Evolutionary conservation across 2,329 filamentous ascomycete genomes (phyloP).

Genomic region (Penicillium digitatum): DNA sequence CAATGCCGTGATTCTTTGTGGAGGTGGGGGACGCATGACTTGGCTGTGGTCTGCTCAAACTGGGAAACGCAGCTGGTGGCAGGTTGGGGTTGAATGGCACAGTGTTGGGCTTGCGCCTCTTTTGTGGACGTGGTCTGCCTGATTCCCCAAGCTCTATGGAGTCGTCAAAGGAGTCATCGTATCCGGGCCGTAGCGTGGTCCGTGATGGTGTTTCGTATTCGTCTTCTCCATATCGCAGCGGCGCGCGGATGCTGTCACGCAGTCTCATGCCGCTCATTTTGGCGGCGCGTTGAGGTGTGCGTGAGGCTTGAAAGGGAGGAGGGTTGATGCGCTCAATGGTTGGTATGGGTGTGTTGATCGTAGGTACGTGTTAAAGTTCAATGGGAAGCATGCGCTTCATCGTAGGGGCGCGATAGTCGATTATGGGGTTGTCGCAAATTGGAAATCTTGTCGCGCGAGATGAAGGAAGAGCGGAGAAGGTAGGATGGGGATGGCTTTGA

Average conservation of each 20-base stretch:
- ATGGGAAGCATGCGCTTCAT: not conserved
- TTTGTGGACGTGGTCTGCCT: not conserved
- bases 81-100: conserved; percentile 36
- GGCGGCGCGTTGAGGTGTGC: not conserved
- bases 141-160: not conserved
- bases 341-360: not conserved
- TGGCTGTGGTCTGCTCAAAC: conserved; percentile 24
- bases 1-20: not conserved
- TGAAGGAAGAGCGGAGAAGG: not conserved
- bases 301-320: not conserved
- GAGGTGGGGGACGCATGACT: not conserved
- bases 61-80: conserved; percentile 44
- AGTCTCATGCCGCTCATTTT: conserved; percentile 30
- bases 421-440: not conserved
- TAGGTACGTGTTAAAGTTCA: not conserved
- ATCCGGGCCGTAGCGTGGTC: not conserved
- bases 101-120: not conserved
- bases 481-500: not conserved
- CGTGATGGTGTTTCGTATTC: conserved; percentile 14
- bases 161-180: not conserved
- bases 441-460: not conserved
- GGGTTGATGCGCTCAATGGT: not conserved
- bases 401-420: not conserved
- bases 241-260: conserved; percentile 30
- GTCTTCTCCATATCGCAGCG: conserved; percentile 28